Percentiles rank a stretch among this genome's conserved stretches.
Conservation (phyloP, 2,329 filamentous ascomycete species). For the Dendrostoma leiphaemia region DNA sequence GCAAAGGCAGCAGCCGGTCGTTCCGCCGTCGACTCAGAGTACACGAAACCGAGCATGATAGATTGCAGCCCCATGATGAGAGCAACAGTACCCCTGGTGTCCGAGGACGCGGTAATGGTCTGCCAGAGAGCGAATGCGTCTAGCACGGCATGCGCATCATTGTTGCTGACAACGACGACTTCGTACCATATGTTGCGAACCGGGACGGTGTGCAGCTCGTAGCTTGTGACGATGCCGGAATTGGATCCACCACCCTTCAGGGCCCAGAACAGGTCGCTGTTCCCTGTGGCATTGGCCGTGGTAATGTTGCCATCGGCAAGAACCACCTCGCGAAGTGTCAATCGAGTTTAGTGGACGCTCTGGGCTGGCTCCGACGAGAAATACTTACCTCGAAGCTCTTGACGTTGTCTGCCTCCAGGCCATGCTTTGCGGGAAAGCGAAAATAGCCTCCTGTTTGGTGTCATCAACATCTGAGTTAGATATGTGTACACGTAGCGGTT, state of each 20-base stretch:
- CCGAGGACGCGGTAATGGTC: slow-evolving; percentile 19
- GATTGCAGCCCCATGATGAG: slow-evolving; percentile 21
- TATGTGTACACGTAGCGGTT: no score
- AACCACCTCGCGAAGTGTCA: slow-evolving; percentile 16
- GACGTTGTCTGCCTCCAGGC: slow-evolving; percentile 1
- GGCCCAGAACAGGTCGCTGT: slow-evolving; percentile 28
- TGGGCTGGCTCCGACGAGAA: background rate
- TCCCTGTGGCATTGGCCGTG: slow-evolving; percentile 21
- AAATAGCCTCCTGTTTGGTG: background rate
- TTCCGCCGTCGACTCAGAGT: slow-evolving; percentile 19
- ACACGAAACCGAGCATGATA: slow-evolving; percentile 22
- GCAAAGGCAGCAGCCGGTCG: slow-evolving; percentile 23
- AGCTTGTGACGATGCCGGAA: slow-evolving; percentile 11
- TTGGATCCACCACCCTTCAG: slow-evolving; percentile 27
- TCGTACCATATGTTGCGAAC: slow-evolving; percentile 25
- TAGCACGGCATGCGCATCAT: slow-evolving; percentile 23
- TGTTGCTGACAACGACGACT: slow-evolving; percentile 16
- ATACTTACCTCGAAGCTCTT: background rate
- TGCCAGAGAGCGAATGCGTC: slow-evolving; percentile 29
- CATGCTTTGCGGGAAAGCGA: background rate
- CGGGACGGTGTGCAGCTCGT: slow-evolving; percentile 21
- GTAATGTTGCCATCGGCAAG: slow-evolving; percentile 26
- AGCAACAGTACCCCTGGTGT: slow-evolving; percentile 22
- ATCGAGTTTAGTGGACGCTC: background rate
- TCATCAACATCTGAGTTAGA: background rate